Evolutionary conservation across 352 stramenopile genomes (phyloP), one percentile per base, ranked within the genome.

Genomic region (Phytophthora sp.): DNA sequence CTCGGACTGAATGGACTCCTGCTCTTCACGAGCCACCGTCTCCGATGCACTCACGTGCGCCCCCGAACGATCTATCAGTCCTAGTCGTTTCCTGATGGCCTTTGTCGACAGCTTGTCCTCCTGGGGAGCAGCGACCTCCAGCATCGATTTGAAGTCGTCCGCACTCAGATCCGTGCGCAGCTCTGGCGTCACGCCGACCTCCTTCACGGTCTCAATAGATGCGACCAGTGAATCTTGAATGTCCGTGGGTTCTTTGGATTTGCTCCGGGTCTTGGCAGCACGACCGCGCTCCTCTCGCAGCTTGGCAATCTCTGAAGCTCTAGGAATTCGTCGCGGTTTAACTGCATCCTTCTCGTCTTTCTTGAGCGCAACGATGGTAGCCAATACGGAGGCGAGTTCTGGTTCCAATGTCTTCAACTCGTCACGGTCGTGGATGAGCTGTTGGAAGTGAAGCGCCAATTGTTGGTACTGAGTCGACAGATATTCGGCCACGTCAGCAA

Each of bases 1-100:
- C 60, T 93, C 84, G 20, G 80, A 79, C 63, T 93, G 73, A 33
- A 93, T 84, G 1, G 67, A 74, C 53, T 93, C 82, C 41, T 91
- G 84, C 58, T 91, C 80, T 67, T 85, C 80, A 38, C 73, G 74
- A 7, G 65, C 80, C 8, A 81, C 71, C 12, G 60, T 73, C 39
- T 90, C 78, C 1, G 74, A 83, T 16, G 75, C 76, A 26, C 21
- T 79, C 15, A 45, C 38, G 12, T 75, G 72, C 8, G 57, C 58
- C 9, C 72, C 31, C 16, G 39, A 50, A 47, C 69, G 78, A 52
- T 89, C 76, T 4, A 76, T 42, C 16, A 90, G 66, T 0, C 84
- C 84, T 35, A 93, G 71, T 26, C 81, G 72, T 46, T 84, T 77
- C 31, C 84, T 70, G 16, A 93, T 81, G 6, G 77, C 73, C 11